Evolutionary conservation across 2,329 filamentous ascomycete species (phyloP).

Genomic region (Chaetomium sp.): DNA sequence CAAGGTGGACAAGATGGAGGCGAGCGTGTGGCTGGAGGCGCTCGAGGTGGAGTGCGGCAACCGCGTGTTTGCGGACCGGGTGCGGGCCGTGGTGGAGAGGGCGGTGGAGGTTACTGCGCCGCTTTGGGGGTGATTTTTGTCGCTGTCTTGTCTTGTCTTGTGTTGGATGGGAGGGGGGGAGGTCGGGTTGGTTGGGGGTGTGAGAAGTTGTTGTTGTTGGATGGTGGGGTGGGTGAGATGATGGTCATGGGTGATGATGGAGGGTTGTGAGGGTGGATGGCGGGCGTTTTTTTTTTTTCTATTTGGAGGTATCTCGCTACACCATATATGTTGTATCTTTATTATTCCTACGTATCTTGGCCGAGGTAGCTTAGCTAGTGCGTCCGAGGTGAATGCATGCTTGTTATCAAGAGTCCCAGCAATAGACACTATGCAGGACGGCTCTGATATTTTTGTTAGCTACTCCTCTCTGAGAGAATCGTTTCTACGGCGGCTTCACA

Average conservation of each 20-base stretch:
- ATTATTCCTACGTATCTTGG: not conserved
- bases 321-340: constrained; percentile 5
- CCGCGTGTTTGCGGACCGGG: constrained; percentile 76
- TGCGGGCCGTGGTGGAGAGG: constrained; percentile 85
- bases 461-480: not conserved
- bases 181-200: not conserved
- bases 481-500: not conserved
- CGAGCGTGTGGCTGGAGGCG: constrained; percentile 88
- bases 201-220: not conserved
- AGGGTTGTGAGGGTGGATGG: not conserved
- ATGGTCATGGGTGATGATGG: not conserved
- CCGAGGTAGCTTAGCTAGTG: not conserved
- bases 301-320: not conserved
- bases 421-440: not conserved
- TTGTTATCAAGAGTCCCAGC: not conserved
- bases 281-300: not conserved
- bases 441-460: not conserved
- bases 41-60: constrained; percentile 86
- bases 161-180: not conserved
- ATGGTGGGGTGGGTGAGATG: not conserved
- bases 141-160: not conserved
- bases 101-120: constrained; percentile 85
- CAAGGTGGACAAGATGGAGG: constrained; percentile 82
- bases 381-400: not conserved
- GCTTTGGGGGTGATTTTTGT: constrained; percentile 56